Evolutionary conservation across 192 early-diverging fungal genomes (phyloP), one percentile per base, ranked within the genome.

Genomic region (Coemansia sp.): DNA sequence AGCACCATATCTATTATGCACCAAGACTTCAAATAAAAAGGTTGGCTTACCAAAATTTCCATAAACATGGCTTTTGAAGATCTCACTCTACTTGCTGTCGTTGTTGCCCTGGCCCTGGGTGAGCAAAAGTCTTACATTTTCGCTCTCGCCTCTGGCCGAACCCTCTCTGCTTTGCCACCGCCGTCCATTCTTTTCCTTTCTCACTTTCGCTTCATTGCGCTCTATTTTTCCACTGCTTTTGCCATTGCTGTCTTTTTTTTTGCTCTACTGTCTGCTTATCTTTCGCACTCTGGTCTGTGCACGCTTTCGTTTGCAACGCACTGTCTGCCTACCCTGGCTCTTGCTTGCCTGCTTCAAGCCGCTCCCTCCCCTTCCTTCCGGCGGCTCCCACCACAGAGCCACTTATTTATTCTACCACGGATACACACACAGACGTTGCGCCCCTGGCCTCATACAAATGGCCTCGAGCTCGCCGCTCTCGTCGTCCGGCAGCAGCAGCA

Each of bases 401-500:
- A 18, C 40, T 13, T 43, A 18, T 18, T 23, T 25, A 9, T 51
- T 51, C 48, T 28, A 46, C 20, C 8, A 21, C 43, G 20, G n/a
- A 46, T 46, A 46, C 12, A 4, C 43, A 46, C 7, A 13, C 21
- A 34, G 31, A n/a, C 30, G 16, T 8, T 15, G 7, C 30, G 16
- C 30, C 55, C 15, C 18, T 31, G 55, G 55, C 31, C 30, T 34
- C 58, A 29, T 35, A 21, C 43, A 18, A 58, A 74, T 81, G 74
- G 48, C 79, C 21, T 61, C 70, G 29, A 71, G 74, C 20, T 72
- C 66, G 66, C 78, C 72, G 64, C 71, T 63, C 29, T 86, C 77
- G 61, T 84, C 66, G 68, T 72, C 74, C 12, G 62, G 67, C 60
- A 75, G 77, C 70, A 74, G 72, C 37, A 70, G 64, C 58, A 75